These are phyloP conservation scores for Auricularia sp. DNA, from an alignment of 768 basidiomycete genomes.

Conservation along the genomic window DNA sequence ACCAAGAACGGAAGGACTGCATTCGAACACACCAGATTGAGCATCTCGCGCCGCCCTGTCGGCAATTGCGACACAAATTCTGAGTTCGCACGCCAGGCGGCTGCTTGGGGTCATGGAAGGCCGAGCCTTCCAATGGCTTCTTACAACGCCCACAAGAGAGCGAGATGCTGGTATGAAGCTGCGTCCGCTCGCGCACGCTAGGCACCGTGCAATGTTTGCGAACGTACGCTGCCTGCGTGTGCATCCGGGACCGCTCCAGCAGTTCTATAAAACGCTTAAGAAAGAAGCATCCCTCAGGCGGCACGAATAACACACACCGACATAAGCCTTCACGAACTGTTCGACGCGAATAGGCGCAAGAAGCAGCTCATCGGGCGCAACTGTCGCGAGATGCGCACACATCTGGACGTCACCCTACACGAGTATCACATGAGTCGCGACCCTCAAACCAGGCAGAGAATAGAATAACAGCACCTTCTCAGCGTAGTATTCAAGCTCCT, in stretches of 20 bases:
- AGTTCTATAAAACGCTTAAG: conserved; percentile 35
- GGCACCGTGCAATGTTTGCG: conserved; percentile 51
- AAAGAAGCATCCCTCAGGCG: not conserved
- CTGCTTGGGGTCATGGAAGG: not conserved
- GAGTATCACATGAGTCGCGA: not conserved
- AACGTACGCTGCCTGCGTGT: conserved; percentile 62
- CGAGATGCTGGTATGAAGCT: conserved; percentile 27
- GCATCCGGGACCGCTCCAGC: conserved; percentile 48
- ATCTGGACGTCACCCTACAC: conserved; percentile 68
- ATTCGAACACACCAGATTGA: conserved; percentile 8
- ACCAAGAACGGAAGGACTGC: not conserved
- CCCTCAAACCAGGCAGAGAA: conserved; percentile 4
- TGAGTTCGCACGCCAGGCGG: not conserved
- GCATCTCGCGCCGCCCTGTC: not conserved
- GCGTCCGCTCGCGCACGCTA: conserved; percentile 40
- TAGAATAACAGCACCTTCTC: conserved; percentile 37
- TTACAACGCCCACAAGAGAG: conserved; percentile 3
- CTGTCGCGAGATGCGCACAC: conserved; percentile 59
- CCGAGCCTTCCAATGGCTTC: not conserved
- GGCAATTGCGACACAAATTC: not conserved
- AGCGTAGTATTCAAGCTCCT: conserved; percentile 49
- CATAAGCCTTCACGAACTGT: conserved; percentile 59
- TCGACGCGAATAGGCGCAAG: conserved; percentile 33
- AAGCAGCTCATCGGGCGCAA: conserved; percentile 49
- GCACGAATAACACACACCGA: conserved; percentile 37